Base-by-base conservation (phyloP, 176 grass and related monocot species). In the Aegilops bicornis region DNA sequence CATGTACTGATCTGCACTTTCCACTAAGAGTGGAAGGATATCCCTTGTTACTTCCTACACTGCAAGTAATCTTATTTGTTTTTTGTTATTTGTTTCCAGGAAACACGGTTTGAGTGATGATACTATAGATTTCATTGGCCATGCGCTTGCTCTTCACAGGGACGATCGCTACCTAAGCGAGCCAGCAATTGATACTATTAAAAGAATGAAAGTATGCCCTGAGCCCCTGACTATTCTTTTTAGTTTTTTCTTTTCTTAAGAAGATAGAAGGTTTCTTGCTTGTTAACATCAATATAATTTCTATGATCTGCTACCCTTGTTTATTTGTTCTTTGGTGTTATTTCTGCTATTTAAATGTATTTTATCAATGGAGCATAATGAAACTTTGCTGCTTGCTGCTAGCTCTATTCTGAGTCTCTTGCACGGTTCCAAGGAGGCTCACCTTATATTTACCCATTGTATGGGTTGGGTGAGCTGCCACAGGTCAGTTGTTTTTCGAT, bases 361-460 rank as follows among this genome's bases (percentile, higher is more conserved):
- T 73, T 77, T 24, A 62, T 80, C 63, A n/a, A 56, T 72, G 17
- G 19, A 76, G 69, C 15, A n/a, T 88, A 76, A 48, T 79, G 7
- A 62, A 16, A 69, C 62, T 87, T 84, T 35, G 22, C 24, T 91
- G 56, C 8, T 43, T 88, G 33, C 66, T 86, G n/a, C 84, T 83
- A 95, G 95, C 91, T 98, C 76, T 95, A 98, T 81, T 50, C 91
- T 2, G 93, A 95, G 45, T 98, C 93, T 47, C 82, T 98, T 88
- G 91, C 91, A 39, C 91, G 95, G 58, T 95, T 98, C 79, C 89
- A 98, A 91, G 93, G 91, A 93, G 93, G 91, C 6, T 98, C 95
- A n/a, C 95, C 95, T 9, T 97, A 97, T 85, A 95, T 95, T 72
- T 97, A 97, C 75, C 92, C 95, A 77, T 91, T 97, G 48, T 97